Evolutionary conservation across 164 flowering plant species (phyloP).

Genomic region (Annona squamosa): DNA sequence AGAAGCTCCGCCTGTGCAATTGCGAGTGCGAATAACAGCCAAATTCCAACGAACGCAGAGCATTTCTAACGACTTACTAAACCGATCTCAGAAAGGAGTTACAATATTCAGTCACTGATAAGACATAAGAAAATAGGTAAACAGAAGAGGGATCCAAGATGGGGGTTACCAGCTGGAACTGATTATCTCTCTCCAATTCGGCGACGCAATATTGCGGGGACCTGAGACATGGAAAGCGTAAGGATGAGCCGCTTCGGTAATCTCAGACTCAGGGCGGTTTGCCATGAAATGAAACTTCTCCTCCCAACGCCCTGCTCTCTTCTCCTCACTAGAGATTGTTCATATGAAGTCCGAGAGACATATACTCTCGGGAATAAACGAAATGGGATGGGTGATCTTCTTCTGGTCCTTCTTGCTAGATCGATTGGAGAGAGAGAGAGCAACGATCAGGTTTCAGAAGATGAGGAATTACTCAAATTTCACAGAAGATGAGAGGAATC

Average conservation of each 20-base stretch:
- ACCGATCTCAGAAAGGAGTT: too few species aligned
- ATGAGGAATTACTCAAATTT: not conserved
- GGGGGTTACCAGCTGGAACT: slow-evolving; percentile 65
- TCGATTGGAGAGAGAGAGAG: slow-evolving; percentile 6
- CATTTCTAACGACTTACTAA: too few species aligned
- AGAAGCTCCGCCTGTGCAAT: too few species aligned
- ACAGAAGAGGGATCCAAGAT: not conserved
- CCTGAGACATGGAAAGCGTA: slow-evolving; percentile 85
- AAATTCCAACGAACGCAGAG: too few species aligned
- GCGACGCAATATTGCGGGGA: slow-evolving; percentile 71
- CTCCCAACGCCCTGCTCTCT: not conserved
- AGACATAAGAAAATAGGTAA: not conserved
- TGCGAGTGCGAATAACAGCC: too few species aligned
- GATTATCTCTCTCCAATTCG: slow-evolving; percentile 79
- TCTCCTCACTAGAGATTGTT: not conserved
- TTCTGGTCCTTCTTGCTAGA: not conserved
- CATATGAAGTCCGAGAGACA: slow-evolving; percentile 10
- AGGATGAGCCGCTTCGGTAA: slow-evolving; percentile 36
- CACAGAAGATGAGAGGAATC: not conserved
- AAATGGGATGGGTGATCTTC: not conserved
- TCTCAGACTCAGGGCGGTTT: slow-evolving; percentile 21
- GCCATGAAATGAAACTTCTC: slow-evolving; percentile 26
- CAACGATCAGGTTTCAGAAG: not conserved
- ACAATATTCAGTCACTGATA: too few species aligned
- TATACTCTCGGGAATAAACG: not conserved